Base-by-base conservation (phyloP, 169 alveolate species). In the Eimeria falciformis region DNA sequence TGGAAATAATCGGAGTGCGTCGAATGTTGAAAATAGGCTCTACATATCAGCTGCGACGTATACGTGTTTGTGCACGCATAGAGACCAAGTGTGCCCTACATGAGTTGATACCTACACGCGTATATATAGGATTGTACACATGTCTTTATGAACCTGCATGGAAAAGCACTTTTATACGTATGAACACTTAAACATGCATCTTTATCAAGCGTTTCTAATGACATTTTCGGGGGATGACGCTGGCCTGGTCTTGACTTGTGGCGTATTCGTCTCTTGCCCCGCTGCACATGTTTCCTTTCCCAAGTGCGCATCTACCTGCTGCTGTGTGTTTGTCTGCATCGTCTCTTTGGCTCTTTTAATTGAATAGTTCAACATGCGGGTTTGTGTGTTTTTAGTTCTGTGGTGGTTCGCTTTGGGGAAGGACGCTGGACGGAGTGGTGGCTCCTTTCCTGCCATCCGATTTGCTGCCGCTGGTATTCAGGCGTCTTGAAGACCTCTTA, bases 361-460 rank as follows among this genome's bases (percentile, higher is more conserved):
- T 29, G 11, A 29, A 9, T 11, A 18, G 75, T 11, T 25, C 37
- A 9, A 7, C 37, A 21, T 62, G 75, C 75, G 7, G 4, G 14
- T n/a, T 0, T 1, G 7, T 21, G 14, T n/a, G 75, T 29, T 62
- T 21, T 29, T 78, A 82, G 90, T 14, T 27, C 25, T 82, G 90
- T 43, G 90, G 90, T 7, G 90, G 90, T 7, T 27, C 65, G 3
- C 56, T 82, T 43, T 82, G 90, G 90, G 55, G 56, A 12, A 75
- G 90, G 27, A 82, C 79, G 0, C 12, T 82, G 43, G 90, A 82
- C 45, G 90, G 90, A 21, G 53, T 66, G 2, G 27, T 82, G 6
- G 90, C 78, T 27, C 90, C 90, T 9, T 82, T 82, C 25, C 33
- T 68, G 5, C 65, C 90, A 5, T 6, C 6, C n/a, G 90, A 82